Evolutionary conservation across 2,329 filamentous ascomycete genomes (phyloP).

Genomic region (Pseudogymnoascus sp.): DNA sequence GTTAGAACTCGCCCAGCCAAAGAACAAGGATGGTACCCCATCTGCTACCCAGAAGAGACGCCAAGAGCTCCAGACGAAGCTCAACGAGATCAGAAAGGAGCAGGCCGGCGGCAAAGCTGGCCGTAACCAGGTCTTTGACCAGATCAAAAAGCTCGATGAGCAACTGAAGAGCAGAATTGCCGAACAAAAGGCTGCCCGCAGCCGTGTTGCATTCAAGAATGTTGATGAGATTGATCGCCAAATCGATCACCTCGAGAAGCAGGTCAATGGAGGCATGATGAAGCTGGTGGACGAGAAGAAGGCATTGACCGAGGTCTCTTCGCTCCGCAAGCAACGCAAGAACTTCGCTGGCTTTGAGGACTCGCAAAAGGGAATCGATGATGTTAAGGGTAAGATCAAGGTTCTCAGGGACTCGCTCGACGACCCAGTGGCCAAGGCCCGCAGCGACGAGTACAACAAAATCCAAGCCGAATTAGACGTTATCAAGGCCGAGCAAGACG

Average conservation of each 20-base stretch:
- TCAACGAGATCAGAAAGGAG: constrained; percentile 75
- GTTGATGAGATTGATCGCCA: constrained; percentile 79
- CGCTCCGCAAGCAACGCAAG: constrained; percentile 81
- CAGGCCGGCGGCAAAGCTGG: constrained; percentile 82
- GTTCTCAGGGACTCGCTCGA: constrained; percentile 83
- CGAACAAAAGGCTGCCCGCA: constrained; percentile 79
- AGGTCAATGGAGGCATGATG: constrained; percentile 84
- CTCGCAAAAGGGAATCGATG: constrained; percentile 80
- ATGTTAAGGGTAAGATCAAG: constrained; percentile 78
- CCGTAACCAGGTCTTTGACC: constrained; percentile 69
- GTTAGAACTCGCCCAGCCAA: constrained; percentile 72
- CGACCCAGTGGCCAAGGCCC: constrained; percentile 80
- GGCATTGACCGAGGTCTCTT: constrained; percentile 72
- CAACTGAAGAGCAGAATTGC: constrained; percentile 75
- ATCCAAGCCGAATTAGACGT: constrained; percentile 81
- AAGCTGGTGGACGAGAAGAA: constrained; percentile 98
- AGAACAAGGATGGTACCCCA: constrained; percentile 55
- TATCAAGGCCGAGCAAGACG: constrained; percentile 88
- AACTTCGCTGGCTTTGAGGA: constrained; percentile 79
- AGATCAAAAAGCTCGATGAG: constrained; percentile 86
- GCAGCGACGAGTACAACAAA: constrained; percentile 76
- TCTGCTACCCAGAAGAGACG: constrained; percentile 74
- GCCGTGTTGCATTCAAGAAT: constrained; percentile 76
- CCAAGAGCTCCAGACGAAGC: constrained; percentile 73
- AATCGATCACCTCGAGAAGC: constrained; percentile 70